Conservation (phyloP, 2,329 filamentous ascomycete genomes). For the Aspergillus sp. region DNA sequence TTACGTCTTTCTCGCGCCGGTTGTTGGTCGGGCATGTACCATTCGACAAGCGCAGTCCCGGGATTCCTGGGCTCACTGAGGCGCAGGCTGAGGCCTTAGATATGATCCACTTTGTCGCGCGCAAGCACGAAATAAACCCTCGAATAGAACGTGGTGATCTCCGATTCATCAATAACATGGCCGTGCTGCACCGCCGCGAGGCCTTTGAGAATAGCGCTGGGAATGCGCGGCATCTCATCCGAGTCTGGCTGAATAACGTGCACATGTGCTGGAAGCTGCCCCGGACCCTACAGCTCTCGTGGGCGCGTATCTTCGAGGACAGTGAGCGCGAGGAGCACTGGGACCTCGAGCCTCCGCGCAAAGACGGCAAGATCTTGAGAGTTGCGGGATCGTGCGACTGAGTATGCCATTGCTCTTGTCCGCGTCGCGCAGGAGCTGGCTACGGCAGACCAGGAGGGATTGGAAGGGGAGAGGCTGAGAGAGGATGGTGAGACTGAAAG, state of each 20-base stretch:
- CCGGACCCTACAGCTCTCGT: slow-evolving; percentile 8
- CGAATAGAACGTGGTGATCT: slow-evolving; percentile 13
- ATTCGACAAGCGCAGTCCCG: slow-evolving; percentile 9
- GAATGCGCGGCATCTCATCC: slow-evolving; percentile 11
- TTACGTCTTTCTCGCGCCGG: slow-evolving; percentile 13
- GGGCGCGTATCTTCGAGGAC: slow-evolving; percentile 14
- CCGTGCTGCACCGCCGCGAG: slow-evolving; percentile 11
- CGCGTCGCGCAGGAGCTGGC: neutral
- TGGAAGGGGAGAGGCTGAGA: neutral
- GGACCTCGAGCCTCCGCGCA: slow-evolving; percentile 10
- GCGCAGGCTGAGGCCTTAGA: slow-evolving; percentile 12
- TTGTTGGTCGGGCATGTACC: slow-evolving; percentile 12
- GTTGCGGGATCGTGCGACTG: slow-evolving; percentile 14
- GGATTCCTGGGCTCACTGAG: slow-evolving; percentile 13
- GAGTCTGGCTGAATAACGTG: slow-evolving; percentile 12
- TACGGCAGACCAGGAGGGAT: neutral
- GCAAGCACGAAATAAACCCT: slow-evolving; percentile 14
- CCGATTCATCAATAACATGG: slow-evolving; percentile 16
- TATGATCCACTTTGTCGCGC: slow-evolving; percentile 9
- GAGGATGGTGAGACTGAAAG: neutral
- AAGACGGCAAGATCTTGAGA: slow-evolving; percentile 12
- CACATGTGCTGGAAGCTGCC: slow-evolving; percentile 14
- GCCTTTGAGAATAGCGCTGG: slow-evolving; percentile 12
- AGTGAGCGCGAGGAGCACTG: slow-evolving; percentile 12
- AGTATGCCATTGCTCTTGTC: neutral